Evolutionary conservation across 495 filamentous ascomycete genomes (phyloP), one percentile per base, ranked within the genome.

Genomic region (Lineolata rhizophorae): DNA sequence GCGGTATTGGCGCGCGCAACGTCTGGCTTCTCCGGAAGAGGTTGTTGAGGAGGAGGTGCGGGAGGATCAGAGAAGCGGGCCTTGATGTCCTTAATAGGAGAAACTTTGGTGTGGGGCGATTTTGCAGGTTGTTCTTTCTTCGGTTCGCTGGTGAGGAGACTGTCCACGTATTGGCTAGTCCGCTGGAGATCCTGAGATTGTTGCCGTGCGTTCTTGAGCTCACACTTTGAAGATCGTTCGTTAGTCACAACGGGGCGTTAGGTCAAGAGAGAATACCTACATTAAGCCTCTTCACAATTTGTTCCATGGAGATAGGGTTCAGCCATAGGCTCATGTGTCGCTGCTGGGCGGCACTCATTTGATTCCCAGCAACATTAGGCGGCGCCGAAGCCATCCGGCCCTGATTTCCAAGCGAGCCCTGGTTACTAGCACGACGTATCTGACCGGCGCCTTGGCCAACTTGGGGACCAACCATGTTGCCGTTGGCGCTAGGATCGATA

Each of bases 241-340:
- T 39, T 32, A 46, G 30, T 34, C 32, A 26, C 18, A 31, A 12
- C 3, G 22, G 35, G 5, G 25, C 21, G 27, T 24, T 30, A 5
- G 12, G 32, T 12, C 22, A 50, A 35, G 47, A 20, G 27, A 20
- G 39, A 15, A 14, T 31, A 60, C 78, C 64, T 66, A 94, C 87
- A 40, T 79, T 79, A 27, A 97, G 65, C 47, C 72, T 76, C 51
- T 94, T 94, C 20, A 93, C 80, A 22, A 97, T 79, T 39, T 92
- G 79, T 43, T 97, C 87, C 31, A 90, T 83, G 6, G 82, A 84
- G 20, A 93, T 72, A 2, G 82, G 77, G 11, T 75, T 78, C 38
- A 84, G 63, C 74, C 81, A 90, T 38, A 79, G 76, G n/a, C n/a
- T n/a, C n/a, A n/a, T n/a, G 34, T 73, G 71, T 31, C 70, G 55